Conservation (phyloP, 2,329 filamentous ascomycete species). For the Aspergillus hortae region DNA sequence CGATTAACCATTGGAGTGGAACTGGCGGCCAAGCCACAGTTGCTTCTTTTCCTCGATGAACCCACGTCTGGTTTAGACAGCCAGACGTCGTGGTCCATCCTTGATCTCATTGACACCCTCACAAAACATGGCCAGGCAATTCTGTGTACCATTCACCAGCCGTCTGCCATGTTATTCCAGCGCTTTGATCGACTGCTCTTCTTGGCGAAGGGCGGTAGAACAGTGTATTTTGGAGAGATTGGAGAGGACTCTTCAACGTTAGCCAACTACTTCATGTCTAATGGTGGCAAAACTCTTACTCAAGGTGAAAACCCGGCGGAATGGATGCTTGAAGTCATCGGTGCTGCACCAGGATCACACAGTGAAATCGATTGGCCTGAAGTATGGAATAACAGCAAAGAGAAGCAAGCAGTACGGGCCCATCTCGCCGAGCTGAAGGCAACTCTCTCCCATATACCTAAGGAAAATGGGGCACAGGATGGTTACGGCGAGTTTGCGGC, state of each 20-base stretch:
- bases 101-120: constrained; percentile 82
- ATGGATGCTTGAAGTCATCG: constrained; percentile 63
- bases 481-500: constrained; percentile 78
- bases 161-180: constrained; percentile 92
- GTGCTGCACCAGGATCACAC: constrained; percentile 60
- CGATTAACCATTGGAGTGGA: constrained; percentile 95
- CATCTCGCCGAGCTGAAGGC: constrained; percentile 52
- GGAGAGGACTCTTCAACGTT: constrained; percentile 57
- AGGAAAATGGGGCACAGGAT: constrained; percentile 47
- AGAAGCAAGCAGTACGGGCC: constrained; percentile 55
- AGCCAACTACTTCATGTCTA: constrained; percentile 61
- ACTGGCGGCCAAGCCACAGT: constrained; percentile 82
- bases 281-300: constrained; percentile 60
- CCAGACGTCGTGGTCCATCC: constrained; percentile 90
- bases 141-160: constrained; percentile 96
- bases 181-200: constrained; percentile 68
- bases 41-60: constrained; percentile 90
- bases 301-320: constrained; percentile 69
- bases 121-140: constrained; percentile 87
- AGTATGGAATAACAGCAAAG: constrained; percentile 58
- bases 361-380: constrained; percentile 65
- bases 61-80: constrained; percentile 91
- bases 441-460: constrained; percentile 38
- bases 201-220: constrained; percentile 62
- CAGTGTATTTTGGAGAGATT: constrained; percentile 67